Conservation (phyloP, 202 grass and related monocot species). For the Schoenoplectus tabernaemontani region DNA sequence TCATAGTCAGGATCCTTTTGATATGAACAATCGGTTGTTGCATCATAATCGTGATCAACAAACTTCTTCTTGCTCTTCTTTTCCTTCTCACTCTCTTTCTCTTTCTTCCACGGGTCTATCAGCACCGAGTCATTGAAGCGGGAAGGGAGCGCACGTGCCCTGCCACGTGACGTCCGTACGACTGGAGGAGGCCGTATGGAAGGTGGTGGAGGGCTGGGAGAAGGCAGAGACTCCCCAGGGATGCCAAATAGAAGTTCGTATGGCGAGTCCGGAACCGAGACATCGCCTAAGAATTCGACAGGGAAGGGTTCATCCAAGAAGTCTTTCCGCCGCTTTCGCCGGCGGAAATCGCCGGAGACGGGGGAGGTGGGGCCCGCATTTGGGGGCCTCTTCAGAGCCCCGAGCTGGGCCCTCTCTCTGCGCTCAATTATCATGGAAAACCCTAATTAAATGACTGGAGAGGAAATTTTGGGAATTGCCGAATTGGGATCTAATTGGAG, state of each 20-base stretch:
- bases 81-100: slow-evolving; percentile 51
- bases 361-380: slow-evolving; percentile 54
- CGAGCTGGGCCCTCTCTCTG: slow-evolving; percentile 59
- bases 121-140: slow-evolving; percentile 91
- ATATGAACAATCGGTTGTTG: background rate
- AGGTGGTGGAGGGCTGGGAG: slow-evolving; percentile 7
- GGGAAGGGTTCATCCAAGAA: slow-evolving; percentile 51
- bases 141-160: slow-evolving; percentile 63
- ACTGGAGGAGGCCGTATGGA: slow-evolving; percentile 41
- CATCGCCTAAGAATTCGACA: slow-evolving; percentile 57
- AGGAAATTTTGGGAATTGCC: background rate
- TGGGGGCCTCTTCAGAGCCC: slow-evolving; percentile 47
- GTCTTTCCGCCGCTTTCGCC: slow-evolving; percentile 47
- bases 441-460: slow-evolving; percentile 24
- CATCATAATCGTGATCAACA: slow-evolving; percentile 24
- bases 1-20: slow-evolving; percentile 26
- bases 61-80: slow-evolving; percentile 33
- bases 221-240: slow-evolving; percentile 10
- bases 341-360: slow-evolving; percentile 21
- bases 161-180: slow-evolving; percentile 66
- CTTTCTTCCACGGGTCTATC: slow-evolving; percentile 82
- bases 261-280: slow-evolving; percentile 45
- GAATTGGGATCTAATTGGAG: slow-evolving; percentile 28
- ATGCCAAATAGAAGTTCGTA: slow-evolving; percentile 47
- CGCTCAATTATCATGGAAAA: slow-evolving; percentile 86